A percentile compares a stretch with the other conserved stretches of the same genome.
phyloP scores from a whole-genome alignment of 108 stramenopile genomes.

The Cyclostephanos invisitatus region DNA sequence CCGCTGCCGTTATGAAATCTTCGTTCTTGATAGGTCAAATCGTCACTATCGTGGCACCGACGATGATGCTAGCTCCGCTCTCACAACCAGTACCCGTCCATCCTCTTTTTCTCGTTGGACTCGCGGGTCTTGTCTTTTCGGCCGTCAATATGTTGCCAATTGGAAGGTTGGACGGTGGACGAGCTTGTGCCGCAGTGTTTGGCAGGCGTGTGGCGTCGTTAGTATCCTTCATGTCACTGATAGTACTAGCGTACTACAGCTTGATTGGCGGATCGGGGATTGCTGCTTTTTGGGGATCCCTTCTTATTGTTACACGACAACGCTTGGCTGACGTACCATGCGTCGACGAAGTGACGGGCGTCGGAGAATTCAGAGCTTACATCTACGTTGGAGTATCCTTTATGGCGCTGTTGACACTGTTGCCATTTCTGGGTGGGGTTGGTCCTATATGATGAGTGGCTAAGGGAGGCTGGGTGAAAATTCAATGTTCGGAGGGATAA shows the following conservation, averaged over 20 bases:
- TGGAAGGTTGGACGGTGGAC: conserved; percentile 88
- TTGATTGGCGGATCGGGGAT: conserved; percentile 46
- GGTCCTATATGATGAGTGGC: conserved; percentile 6
- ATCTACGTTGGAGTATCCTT: conserved; percentile 47
- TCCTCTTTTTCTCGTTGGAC: conserved; percentile 80
- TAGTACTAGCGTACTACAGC: conserved; percentile 49
- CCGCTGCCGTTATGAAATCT: conserved; percentile 66
- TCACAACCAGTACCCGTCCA: conserved; percentile 87
- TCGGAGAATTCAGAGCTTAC: conserved; percentile 45
- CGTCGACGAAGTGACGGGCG: conserved; percentile 70
- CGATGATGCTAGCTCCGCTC: conserved; percentile 62
- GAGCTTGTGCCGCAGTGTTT: conserved; percentile 69
- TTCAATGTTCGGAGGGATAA: too few relatives aligned
- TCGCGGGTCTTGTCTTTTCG: conserved; percentile 76
- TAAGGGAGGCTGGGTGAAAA: too few relatives aligned
- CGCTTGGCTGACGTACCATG: conserved; percentile 66
- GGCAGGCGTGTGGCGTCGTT: conserved; percentile 56
- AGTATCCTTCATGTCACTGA: conserved; percentile 47
- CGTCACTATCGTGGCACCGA: conserved; percentile 59
- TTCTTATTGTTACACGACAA: conserved; percentile 59
- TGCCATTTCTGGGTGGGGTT: conserved; percentile 68
- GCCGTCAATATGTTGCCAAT: conserved; percentile 90
- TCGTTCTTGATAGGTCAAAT: conserved; percentile 70
- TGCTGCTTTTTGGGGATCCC: conserved; percentile 54
- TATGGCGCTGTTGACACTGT: conserved; percentile 51